phyloP scores from a whole-genome alignment of 2,329 filamentous ascomycete genomes.

The Monilinia fructigena region DNA sequence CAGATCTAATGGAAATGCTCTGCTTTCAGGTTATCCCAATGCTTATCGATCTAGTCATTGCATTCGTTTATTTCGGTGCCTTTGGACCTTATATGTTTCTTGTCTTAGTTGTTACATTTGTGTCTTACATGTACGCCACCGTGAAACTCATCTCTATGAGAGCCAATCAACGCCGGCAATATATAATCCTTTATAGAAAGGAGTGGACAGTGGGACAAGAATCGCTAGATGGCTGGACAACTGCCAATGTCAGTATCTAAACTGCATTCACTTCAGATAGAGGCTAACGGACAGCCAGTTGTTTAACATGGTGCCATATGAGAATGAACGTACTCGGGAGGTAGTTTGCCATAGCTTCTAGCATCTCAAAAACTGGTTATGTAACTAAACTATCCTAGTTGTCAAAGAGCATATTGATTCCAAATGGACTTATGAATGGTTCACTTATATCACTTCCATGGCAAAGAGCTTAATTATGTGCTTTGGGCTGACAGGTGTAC shows the following conservation, averaged over 20 bases:
- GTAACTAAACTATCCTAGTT: constrained; percentile 28
- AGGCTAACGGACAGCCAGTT: constrained; percentile 30
- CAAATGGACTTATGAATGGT: constrained; percentile 41
- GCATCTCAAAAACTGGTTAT: background rate
- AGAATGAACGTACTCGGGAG: constrained; percentile 50
- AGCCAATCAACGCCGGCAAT: constrained; percentile 40
- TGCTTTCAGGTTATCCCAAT: constrained; percentile 62
- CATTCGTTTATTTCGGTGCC: constrained; percentile 58
- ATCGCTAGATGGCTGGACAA: constrained; percentile 44
- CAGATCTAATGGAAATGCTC: constrained; percentile 57
- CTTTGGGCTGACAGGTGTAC: constrained; percentile 49
- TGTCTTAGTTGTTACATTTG: constrained; percentile 47
- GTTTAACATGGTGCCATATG: constrained; percentile 58
- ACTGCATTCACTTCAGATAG: background rate
- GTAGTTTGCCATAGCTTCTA: constrained; percentile 28
- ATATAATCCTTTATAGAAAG: constrained; percentile 39
- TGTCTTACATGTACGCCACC: constrained; percentile 54
- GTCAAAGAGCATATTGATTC: constrained; percentile 43
- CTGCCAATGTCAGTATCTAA: constrained; percentile 41
- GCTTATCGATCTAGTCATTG: constrained; percentile 59
- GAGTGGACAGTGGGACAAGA: constrained; percentile 43
- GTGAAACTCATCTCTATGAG: constrained; percentile 41
- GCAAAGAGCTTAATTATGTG: constrained; percentile 54
- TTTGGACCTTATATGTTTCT: constrained; percentile 59
- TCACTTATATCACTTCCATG: constrained; percentile 45